Evolutionary conservation across 2,329 filamentous ascomycete species (phyloP), one percentile per base, ranked within the genome.

Genomic region (Xylariomycetidae sp.): DNA sequence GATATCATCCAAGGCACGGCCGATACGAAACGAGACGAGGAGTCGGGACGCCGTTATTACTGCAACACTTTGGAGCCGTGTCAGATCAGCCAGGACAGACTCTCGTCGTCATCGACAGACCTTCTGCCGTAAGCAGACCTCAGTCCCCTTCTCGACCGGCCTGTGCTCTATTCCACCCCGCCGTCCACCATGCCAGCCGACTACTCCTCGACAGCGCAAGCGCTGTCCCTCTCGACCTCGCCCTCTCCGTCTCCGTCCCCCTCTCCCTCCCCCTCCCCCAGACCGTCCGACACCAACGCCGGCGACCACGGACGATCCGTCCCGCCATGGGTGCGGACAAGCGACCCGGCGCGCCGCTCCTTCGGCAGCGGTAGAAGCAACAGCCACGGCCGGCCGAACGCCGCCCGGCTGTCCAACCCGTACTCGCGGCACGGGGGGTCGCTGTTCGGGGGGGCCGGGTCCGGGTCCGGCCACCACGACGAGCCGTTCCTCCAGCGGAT

Each of bases 101-200:
- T n/a, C n/a, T n/a, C n/a, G n/a, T n/a, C n/a, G n/a, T n/a, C n/a
- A n/a, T n/a, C n/a, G n/a, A n/a, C n/a, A n/a, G n/a, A n/a, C n/a
- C n/a, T n/a, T n/a, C n/a, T n/a, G n/a, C n/a, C n/a, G n/a, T n/a
- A n/a, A n/a, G n/a, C n/a, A n/a, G n/a, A n/a, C n/a, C n/a, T n/a
- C n/a, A n/a, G n/a, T n/a, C n/a, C n/a, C n/a, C n/a, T n/a, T n/a
- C n/a, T n/a, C n/a, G n/a, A n/a, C n/a, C n/a, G n/a, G n/a, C n/a
- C n/a, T n/a, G n/a, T n/a, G n/a, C n/a, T n/a, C n/a, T n/a, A n/a
- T n/a, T n/a, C n/a, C n/a, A n/a, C n/a, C n/a, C n/a, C n/a, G n/a
- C n/a, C n/a, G n/a, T n/a, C 13, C 7, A 18, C 26, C 4, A 75
- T 75, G 70, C 67, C 70, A 20, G 64, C 64, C 48, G 66, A 74